Percentiles rank a stretch among this genome's conserved stretches.
These are phyloP conservation scores for Penicillium coprophilum DNA, from an alignment of 495 filamentous ascomycete species.

Conservation along the genomic window DNA sequence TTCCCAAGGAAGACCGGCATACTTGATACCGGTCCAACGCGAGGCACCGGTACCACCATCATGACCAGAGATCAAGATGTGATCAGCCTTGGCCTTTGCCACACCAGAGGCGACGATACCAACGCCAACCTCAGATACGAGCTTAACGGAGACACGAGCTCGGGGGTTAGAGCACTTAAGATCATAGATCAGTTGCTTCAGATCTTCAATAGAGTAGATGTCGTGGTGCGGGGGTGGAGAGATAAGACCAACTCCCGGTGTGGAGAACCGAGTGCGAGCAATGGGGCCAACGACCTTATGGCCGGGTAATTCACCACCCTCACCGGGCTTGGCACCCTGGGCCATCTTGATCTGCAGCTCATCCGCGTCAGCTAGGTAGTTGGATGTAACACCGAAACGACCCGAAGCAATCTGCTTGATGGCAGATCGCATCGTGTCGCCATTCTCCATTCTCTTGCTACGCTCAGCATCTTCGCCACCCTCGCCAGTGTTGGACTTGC, in stretches of 20 bases:
- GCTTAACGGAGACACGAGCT: constrained; percentile 94
- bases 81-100: constrained; percentile 97
- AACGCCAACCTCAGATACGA: constrained; percentile 97
- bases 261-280: constrained; percentile 95
- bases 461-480: constrained; percentile 97
- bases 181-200: constrained; percentile 99
- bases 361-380: constrained; percentile 97
- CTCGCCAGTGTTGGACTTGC: constrained; percentile 99
- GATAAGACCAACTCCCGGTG: constrained; percentile 95
- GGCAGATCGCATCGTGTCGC: constrained; percentile 96
- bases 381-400: constrained; percentile 95
- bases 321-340: constrained; percentile 97
- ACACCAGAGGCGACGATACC: constrained; percentile 98
- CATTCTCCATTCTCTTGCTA: constrained; percentile 81
- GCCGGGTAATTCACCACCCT: constrained; percentile 96
- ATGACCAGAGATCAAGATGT: constrained; percentile 96
- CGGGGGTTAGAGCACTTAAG: constrained; percentile 97
- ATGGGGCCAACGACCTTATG: constrained; percentile 98
- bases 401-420: constrained; percentile 99
- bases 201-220: constrained; percentile 98
- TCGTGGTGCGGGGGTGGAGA: constrained; percentile 99
- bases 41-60: constrained; percentile 98
- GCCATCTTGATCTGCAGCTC: constrained; percentile 99
- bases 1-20: constrained; percentile 98
- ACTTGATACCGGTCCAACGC: constrained; percentile 99